phyloP scores from a whole-genome alignment of 2,329 filamentous ascomycete species.

The Colletotrichum tropicale region DNA sequence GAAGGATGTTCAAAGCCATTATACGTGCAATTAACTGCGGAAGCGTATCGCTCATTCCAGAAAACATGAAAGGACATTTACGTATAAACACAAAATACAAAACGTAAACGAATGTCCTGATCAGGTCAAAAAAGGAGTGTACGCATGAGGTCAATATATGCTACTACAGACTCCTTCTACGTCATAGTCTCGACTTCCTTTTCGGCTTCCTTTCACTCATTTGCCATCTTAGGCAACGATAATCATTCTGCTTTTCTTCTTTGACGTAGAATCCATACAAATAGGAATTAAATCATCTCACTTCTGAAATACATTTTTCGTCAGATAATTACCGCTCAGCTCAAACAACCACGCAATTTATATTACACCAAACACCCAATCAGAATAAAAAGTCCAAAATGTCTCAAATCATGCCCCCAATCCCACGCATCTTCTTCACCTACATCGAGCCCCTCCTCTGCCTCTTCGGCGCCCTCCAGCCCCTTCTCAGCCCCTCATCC shows the following conservation, averaged over 20 bases:
- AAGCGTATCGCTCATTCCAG: not conserved
- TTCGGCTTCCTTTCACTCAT: not conserved
- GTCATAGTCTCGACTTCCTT: not conserved
- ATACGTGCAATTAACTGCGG: too few relatives aligned
- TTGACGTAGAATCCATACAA: not conserved
- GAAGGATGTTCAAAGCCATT: too few relatives aligned
- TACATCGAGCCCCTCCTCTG: not conserved
- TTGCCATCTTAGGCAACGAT: not conserved
- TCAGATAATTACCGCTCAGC: not conserved
- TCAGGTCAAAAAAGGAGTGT: not conserved
- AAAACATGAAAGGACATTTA: not conserved
- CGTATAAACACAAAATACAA: not conserved
- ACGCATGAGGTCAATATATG: not conserved
- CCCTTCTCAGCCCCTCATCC: not conserved
- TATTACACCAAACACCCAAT: not conserved
- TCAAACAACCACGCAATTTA: not conserved
- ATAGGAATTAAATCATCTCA: not conserved
- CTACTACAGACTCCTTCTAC: not conserved
- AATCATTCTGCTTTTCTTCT: accelerated
- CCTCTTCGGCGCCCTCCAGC: not conserved
- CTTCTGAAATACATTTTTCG: not conserved
- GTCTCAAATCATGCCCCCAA: not conserved
- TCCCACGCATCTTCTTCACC: not conserved
- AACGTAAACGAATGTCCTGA: not conserved
- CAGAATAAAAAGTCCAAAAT: not conserved